Evolutionary conservation across 2,329 filamentous ascomycete genomes (phyloP).

Genomic region (Diaporthe humulicola): DNA sequence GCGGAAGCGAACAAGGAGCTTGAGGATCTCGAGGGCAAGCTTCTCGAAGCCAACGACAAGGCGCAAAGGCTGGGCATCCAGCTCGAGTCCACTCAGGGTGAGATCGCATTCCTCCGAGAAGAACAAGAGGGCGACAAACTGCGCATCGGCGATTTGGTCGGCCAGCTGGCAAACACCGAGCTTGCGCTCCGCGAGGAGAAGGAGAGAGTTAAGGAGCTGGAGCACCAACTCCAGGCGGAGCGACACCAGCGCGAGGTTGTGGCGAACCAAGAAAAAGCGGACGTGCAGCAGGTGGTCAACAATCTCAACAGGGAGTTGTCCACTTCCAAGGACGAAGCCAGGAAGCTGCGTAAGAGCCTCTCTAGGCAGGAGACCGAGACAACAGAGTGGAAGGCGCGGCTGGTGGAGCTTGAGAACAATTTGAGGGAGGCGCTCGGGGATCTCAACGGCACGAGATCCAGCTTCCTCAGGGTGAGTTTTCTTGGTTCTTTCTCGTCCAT

Average conservation of each 20-base stretch:
- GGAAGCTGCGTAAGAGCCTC: slow-evolving; percentile 85
- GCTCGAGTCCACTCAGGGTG: slow-evolving; percentile 90
- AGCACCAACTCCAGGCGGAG: slow-evolving; percentile 83
- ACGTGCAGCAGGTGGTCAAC: slow-evolving; percentile 93
- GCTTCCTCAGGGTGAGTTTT: slow-evolving; percentile 78
- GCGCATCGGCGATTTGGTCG: slow-evolving; percentile 93
- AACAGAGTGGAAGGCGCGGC: slow-evolving; percentile 88
- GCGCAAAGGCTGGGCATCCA: slow-evolving; percentile 89
- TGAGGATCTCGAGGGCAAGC: slow-evolving; percentile 85
- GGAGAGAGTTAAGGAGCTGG: slow-evolving; percentile 79
- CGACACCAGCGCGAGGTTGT: slow-evolving; percentile 88
- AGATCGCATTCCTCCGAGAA: slow-evolving; percentile 94
- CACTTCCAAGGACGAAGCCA: slow-evolving; percentile 86
- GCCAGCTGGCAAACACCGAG: slow-evolving; percentile 83
- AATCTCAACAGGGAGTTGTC: slow-evolving; percentile 90
- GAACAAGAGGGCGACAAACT: slow-evolving; percentile 99
- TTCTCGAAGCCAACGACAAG: slow-evolving; percentile 89
- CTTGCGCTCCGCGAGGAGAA: slow-evolving; percentile 86
- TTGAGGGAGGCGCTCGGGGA: slow-evolving; percentile 90
- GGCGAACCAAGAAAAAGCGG: slow-evolving; percentile 90
- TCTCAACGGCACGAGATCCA: slow-evolving; percentile 86
- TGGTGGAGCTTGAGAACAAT: slow-evolving; percentile 91
- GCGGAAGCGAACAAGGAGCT: slow-evolving; percentile 88
- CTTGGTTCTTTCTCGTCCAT: not conserved
- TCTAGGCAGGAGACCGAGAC: slow-evolving; percentile 89